Conservation (phyloP, 2,329 filamentous ascomycete species). For the Dothistroma septosporum region DNA sequence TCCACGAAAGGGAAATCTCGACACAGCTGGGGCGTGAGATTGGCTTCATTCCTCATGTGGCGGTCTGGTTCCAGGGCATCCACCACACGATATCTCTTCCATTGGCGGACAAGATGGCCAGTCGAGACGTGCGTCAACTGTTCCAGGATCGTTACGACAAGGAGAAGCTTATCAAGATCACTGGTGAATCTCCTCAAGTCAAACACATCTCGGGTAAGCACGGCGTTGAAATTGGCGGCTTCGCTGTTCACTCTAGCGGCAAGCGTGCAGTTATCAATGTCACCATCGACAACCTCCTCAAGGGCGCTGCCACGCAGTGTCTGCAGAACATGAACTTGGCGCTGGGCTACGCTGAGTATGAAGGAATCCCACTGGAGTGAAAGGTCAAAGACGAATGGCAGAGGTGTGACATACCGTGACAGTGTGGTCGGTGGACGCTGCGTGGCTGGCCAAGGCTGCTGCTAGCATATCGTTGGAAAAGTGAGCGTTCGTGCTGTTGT, state of each 20-base stretch:
- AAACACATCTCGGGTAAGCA: conserved; percentile 82
- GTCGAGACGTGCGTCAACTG: conserved; percentile 84
- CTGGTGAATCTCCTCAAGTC: conserved; percentile 80
- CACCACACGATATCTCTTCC: conserved; percentile 88
- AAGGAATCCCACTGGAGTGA: conserved; percentile 68
- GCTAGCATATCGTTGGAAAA: neutral
- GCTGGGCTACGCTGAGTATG: conserved; percentile 82
- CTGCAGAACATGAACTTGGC: conserved; percentile 93
- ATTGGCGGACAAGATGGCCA: conserved; percentile 78
- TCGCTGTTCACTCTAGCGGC: conserved; percentile 84
- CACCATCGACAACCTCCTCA: conserved; percentile 89
- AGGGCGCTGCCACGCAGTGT: conserved; percentile 90
- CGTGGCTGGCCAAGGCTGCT: neutral
- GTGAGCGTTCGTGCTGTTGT: conserved; percentile 1
- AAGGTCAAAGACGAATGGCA: neutral
- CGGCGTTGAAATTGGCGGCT: conserved; percentile 88
- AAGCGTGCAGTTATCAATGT: conserved; percentile 92
- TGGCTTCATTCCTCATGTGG: conserved; percentile 88
- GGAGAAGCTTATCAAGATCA: conserved; percentile 89
- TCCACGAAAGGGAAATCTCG: conserved; percentile 90
- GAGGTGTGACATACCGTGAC: neutral
- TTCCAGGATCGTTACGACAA: conserved; percentile 96
- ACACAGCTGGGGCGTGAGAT: conserved; percentile 68
- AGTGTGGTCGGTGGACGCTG: neutral
- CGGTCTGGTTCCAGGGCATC: conserved; percentile 96